Evolutionary conservation across 148 eudicot species (phyloP).

Genomic region (Diospyros kaki): DNA sequence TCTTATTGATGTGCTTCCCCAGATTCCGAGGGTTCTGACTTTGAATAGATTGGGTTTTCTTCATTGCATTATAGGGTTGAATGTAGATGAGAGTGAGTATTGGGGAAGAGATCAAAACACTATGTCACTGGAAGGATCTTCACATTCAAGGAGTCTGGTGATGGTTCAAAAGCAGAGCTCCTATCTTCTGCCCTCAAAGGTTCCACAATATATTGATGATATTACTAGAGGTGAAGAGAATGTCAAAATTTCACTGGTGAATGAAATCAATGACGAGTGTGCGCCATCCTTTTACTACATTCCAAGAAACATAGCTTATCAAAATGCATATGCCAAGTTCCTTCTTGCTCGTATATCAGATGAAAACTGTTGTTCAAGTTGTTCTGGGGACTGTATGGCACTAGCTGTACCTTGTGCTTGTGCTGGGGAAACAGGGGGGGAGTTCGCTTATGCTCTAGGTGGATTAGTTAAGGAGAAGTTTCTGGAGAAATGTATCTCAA

Average conservation of each 20-base stretch:
- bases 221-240: conserved; percentile 57
- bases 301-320: conserved; percentile 39
- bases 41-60: conserved; percentile 5
- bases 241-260: conserved; percentile 48
- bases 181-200: not conserved
- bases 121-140: conserved; percentile 9
- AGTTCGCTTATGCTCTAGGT: conserved; percentile 58
- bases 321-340: conserved; percentile 50
- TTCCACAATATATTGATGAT: conserved; percentile 28
- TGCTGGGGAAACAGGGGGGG: conserved; percentile 63
- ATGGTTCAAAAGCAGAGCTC: conserved; percentile 10
- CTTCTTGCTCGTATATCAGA: conserved; percentile 65
- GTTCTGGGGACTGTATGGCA: conserved; percentile 57
- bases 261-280: conserved; percentile 28
- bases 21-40: not conserved
- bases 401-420: conserved; percentile 61
- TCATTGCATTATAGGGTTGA: not conserved
- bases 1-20: conserved; percentile 8
- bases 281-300: conserved; percentile 48
- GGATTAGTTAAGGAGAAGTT: conserved; percentile 50
- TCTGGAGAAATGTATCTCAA: conserved; percentile 31
- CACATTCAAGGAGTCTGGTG: conserved; percentile 7
- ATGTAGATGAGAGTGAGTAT: not conserved
- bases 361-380: conserved; percentile 54
- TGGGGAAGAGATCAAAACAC: not conserved